These are phyloP conservation scores for Capsicum chinense DNA, from an alignment of 257 asterid species.

Conservation along the genomic window DNA sequence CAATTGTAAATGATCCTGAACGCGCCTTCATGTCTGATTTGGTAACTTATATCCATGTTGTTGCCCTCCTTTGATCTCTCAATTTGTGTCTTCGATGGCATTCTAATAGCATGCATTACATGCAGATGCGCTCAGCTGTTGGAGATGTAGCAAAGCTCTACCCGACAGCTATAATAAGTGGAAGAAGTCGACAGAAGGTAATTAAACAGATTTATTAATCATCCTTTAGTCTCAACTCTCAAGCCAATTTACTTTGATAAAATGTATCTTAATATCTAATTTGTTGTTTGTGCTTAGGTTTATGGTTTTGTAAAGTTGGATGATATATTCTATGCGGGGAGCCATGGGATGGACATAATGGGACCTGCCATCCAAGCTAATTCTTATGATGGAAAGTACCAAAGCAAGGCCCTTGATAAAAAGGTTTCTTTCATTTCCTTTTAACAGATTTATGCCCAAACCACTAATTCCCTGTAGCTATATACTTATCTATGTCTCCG, in stretches of 20 bases:
- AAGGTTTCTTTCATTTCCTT: constrained; percentile 35
- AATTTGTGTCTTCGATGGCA: neutral
- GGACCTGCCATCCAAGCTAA: constrained; percentile 56
- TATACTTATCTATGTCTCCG: neutral
- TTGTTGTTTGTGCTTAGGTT: constrained; percentile 48
- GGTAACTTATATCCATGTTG: constrained; percentile 41
- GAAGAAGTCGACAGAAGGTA: constrained; percentile 86
- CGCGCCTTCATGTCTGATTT: constrained; percentile 81
- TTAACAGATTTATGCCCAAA: neutral
- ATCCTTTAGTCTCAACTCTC: neutral
- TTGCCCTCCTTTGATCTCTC: neutral
- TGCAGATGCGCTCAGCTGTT: constrained; percentile 80
- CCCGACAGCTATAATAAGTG: constrained; percentile 87
- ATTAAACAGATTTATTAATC: neutral
- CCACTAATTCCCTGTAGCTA: neutral
- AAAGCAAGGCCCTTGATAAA: constrained; percentile 47
- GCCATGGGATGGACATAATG: constrained; percentile 96
- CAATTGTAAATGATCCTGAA: constrained; percentile 78
- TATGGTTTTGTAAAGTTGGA: constrained; percentile 75
- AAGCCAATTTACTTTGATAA: neutral
- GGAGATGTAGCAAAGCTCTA: constrained; percentile 64
- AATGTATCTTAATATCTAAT: neutral
- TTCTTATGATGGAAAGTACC: constrained; percentile 56
- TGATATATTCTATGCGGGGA: constrained; percentile 87
- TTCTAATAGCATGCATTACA: neutral